phyloP scores from a whole-genome alignment of 2,329 filamentous ascomycete species.

The Pseudogymnoascus sp. region DNA sequence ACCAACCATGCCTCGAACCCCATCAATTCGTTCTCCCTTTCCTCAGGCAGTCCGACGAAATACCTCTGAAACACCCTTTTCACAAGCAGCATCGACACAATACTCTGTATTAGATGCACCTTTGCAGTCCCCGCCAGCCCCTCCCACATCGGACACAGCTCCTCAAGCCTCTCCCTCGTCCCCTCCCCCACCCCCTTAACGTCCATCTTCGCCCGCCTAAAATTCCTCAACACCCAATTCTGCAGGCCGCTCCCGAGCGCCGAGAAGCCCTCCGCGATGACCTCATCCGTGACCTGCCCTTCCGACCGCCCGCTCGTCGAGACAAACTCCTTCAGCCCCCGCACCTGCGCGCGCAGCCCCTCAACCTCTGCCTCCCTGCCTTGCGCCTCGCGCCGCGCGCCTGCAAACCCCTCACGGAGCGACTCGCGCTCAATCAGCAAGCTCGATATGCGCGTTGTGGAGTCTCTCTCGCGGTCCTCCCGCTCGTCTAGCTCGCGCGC shows the following conservation, averaged over 20 bases:
- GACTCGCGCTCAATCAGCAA: slow-evolving; percentile 27
- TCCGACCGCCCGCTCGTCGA: slow-evolving; percentile 57
- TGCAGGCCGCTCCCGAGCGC: slow-evolving; percentile 60
- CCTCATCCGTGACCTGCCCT: slow-evolving; percentile 57
- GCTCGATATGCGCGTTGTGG: slow-evolving; percentile 23
- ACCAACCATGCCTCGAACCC: slow-evolving; percentile 41
- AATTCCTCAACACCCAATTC: slow-evolving; percentile 68
- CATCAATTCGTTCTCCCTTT: slow-evolving; percentile 45
- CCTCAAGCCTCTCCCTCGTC: slow-evolving; percentile 36
- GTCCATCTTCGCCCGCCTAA: slow-evolving; percentile 54
- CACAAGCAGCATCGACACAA: slow-evolving; percentile 52
- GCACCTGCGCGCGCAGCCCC: slow-evolving; percentile 50
- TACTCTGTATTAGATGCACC: slow-evolving; percentile 55
- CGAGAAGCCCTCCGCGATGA: slow-evolving; percentile 54
- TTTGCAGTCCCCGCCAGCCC: slow-evolving; percentile 47
- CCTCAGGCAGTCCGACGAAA: slow-evolving; percentile 53
- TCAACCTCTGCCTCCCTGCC: slow-evolving; percentile 50
- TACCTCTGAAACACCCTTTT: slow-evolving; percentile 55
- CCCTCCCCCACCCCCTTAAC: slow-evolving; percentile 35
- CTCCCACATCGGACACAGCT: slow-evolving; percentile 52
- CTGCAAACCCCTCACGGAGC: slow-evolving; percentile 43
- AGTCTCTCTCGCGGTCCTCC: slow-evolving; percentile 30
- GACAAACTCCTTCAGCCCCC: slow-evolving; percentile 65
- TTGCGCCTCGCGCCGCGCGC: slow-evolving; percentile 38
- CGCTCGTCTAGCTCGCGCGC: slow-evolving; percentile 36